These are phyloP conservation scores for Ensete glaucum DNA, from an alignment of 176 grass and related monocot species.

Conservation along the genomic window DNA sequence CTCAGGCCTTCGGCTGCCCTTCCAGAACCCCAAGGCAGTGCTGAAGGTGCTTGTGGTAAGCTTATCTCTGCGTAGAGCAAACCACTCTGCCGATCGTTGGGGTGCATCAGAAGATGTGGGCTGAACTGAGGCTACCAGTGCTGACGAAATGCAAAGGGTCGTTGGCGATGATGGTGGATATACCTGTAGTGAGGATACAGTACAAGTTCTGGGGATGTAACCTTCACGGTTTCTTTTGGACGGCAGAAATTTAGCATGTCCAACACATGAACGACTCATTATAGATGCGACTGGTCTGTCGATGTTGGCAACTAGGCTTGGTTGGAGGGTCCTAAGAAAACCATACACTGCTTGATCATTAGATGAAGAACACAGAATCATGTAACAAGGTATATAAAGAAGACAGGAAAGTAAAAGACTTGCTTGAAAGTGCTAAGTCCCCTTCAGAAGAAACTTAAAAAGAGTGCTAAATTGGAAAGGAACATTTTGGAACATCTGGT, in stretches of 20 bases:
- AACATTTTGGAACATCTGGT: neutral
- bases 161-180: conserved; percentile 31
- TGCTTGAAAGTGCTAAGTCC: neutral
- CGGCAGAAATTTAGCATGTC: conserved; percentile 31
- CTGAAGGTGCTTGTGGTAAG: conserved; percentile 98
- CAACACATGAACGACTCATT: conserved; percentile 18
- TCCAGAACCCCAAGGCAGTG: conserved; percentile 89
- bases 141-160: conserved; percentile 31
- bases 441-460: neutral
- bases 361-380: conserved; percentile 25
- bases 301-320: conserved; percentile 1
- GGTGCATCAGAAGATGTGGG: conserved; percentile 47
- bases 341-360: conserved; percentile 43
- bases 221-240: conserved; percentile 54
- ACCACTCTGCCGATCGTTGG: conserved; percentile 95
- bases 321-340: conserved; percentile 48
- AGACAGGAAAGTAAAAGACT: neutral
- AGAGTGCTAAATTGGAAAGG: conserved; percentile 12
- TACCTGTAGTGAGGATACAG: conserved; percentile 35
- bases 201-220: conserved; percentile 70
- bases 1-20: conserved; percentile 52
- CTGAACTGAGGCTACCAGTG: conserved; percentile 40
- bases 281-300: conserved; percentile 14
- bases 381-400: conserved; percentile 2
- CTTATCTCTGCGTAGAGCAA: conserved; percentile 88